These are phyloP conservation scores for Musa schizocarpa DNA, from an alignment of 176 grass and related monocot species.

Conservation along the genomic window DNA sequence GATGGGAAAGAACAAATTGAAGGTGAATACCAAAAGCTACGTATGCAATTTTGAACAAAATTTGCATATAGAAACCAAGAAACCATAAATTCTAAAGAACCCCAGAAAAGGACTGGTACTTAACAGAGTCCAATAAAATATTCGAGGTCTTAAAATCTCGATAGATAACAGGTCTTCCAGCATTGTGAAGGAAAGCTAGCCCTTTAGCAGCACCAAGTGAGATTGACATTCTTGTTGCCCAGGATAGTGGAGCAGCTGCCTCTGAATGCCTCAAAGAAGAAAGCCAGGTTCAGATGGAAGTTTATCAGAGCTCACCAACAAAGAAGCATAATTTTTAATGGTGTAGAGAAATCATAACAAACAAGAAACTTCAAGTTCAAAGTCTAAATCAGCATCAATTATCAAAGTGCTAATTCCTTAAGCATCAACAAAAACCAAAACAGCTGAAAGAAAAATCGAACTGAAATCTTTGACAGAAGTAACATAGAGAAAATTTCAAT, in stretches of 20 bases:
- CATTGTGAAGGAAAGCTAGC: conserved; percentile 88
- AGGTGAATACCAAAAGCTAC: background rate
- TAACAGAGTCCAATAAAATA: conserved; percentile 95
- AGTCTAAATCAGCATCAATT: background rate
- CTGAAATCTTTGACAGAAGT: background rate
- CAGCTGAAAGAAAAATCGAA: background rate
- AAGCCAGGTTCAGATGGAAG: conserved; percentile 14
- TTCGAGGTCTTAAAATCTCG: conserved; percentile 99
- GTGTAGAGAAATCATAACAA: background rate
- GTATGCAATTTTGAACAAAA: background rate
- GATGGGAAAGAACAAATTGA: conserved; percentile 1
- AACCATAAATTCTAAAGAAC: background rate
- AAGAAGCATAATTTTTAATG: background rate
- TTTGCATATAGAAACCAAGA: background rate
- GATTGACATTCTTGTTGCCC: conserved; percentile 95
- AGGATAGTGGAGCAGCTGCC: conserved; percentile 65
- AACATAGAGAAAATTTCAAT: too few species aligned
- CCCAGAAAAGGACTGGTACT: conserved; percentile 15
- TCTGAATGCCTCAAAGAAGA: conserved; percentile 35
- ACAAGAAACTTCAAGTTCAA: background rate
- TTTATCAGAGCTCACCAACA: background rate
- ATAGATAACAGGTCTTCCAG: conserved; percentile 90
- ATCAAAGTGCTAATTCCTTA: background rate
- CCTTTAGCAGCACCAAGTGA: conserved; percentile 97
- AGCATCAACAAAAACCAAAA: background rate